These are phyloP conservation scores for Russula sp. DNA, from an alignment of 768 basidiomycete genomes.

Conservation along the genomic window DNA sequence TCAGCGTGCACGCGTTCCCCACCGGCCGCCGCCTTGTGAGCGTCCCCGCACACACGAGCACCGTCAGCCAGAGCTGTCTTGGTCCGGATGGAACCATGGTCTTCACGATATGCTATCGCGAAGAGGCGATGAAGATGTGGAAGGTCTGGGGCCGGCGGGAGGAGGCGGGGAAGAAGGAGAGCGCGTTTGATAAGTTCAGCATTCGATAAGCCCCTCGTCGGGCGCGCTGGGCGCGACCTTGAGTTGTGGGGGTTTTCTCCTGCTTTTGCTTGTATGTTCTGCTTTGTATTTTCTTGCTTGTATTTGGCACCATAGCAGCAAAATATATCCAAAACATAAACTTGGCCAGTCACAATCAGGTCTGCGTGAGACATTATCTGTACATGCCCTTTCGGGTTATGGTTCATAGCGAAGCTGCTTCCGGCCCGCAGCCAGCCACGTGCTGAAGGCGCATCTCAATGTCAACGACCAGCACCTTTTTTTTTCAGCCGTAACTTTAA, in stretches of 20 bases:
- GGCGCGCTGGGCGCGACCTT: not conserved
- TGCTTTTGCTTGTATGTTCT: conserved; percentile 11
- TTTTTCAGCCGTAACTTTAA: not conserved
- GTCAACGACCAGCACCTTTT: too few relatives aligned
- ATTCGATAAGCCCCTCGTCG: conserved; percentile 12
- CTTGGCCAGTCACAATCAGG: not conserved
- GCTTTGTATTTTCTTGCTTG: conserved; percentile 9
- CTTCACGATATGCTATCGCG: conserved; percentile 56
- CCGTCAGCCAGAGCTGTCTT: conserved; percentile 54
- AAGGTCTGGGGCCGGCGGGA: conserved; percentile 44
- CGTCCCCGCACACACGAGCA: conserved; percentile 46
- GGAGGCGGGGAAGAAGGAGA: conserved; percentile 13
- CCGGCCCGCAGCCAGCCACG: not conserved
- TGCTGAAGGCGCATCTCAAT: not conserved
- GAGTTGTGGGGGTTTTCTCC: not conserved
- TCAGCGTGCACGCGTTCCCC: conserved; percentile 49
- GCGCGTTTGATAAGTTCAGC: conserved; percentile 20
- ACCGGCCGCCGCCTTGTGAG: conserved; percentile 44
- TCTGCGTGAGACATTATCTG: too few relatives aligned
- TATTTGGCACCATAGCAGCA: not conserved
- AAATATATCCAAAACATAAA: too few relatives aligned
- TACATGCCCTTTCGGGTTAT: too few relatives aligned
- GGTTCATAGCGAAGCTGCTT: too few relatives aligned
- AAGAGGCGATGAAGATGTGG: conserved; percentile 70
- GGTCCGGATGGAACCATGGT: conserved; percentile 54